A percentile compares a stretch with the other conserved stretches of the same genome.
Conservation (phyloP, 441 rosid species). For the Omphalea diandra region DNA sequence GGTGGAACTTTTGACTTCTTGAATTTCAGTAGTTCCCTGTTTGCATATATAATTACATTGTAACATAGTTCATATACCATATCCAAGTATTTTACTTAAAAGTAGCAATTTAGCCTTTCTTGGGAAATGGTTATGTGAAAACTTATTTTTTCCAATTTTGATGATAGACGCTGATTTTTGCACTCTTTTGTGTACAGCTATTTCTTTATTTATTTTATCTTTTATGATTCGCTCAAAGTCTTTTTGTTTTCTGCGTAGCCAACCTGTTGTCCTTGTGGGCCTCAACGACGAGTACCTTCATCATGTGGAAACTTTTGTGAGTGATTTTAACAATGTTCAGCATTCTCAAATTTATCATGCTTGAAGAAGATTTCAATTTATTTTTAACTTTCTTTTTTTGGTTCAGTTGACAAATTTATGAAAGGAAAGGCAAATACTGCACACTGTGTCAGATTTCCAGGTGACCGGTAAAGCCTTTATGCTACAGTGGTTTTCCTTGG, state of each 20-base stretch:
- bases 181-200: neutral
- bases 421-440: conserved; percentile 97
- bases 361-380: conserved; percentile 14
- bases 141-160: neutral
- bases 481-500: conserved; percentile 6
- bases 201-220: neutral
- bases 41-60: neutral
- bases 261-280: conserved; percentile 93
- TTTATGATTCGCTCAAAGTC: neutral
- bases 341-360: conserved; percentile 21
- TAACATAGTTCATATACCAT: neutral
- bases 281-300: conserved; percentile 75
- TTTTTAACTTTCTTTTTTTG: conserved; percentile 26
- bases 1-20: conserved; percentile 34
- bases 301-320: conserved; percentile 89
- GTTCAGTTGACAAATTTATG: conserved; percentile 72
- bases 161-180: neutral
- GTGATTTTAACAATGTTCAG: conserved; percentile 27
- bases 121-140: neutral
- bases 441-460: conserved; percentile 93
- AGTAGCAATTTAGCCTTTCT: neutral
- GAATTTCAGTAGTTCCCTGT: conserved; percentile 10
- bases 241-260: conserved; percentile 42
- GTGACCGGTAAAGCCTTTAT: conserved; percentile 72
- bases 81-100: neutral